Percentiles rank a stretch among this genome's conserved stretches.
Conservation (phyloP, 495 filamentous ascomycete genomes). For the Thermochaetoides thermophila region DNA sequence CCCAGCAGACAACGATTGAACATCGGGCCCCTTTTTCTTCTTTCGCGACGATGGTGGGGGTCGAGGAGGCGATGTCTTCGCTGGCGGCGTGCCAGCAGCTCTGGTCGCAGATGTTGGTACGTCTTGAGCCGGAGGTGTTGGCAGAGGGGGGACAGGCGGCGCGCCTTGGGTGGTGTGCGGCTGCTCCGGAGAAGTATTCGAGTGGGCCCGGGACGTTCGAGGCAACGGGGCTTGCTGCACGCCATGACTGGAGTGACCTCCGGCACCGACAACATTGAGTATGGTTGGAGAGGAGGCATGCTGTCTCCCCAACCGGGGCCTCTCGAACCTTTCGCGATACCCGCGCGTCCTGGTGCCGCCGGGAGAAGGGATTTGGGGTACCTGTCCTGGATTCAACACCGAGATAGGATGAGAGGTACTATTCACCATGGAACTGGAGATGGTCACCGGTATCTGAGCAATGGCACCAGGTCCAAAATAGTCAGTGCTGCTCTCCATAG, state of each 20-base stretch:
- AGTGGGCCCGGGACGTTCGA: slow-evolving; percentile 35
- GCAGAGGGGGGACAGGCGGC: slow-evolving; percentile 37
- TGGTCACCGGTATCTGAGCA: slow-evolving; percentile 25
- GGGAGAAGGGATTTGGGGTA: slow-evolving; percentile 75
- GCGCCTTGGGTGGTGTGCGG: slow-evolving; percentile 16
- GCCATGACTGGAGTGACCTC: slow-evolving; percentile 17
- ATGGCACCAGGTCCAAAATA: slow-evolving; percentile 84
- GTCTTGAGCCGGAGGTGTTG: slow-evolving; percentile 41
- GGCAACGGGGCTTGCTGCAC: slow-evolving; percentile 18
- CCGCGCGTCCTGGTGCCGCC: slow-evolving; percentile 48
- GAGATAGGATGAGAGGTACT: slow-evolving; percentile 47
- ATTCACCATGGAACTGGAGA: slow-evolving; percentile 15
- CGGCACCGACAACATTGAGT: slow-evolving; percentile 22
- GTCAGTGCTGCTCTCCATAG: slow-evolving; percentile 59
- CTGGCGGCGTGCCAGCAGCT: slow-evolving; percentile 39
- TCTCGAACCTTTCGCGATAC: slow-evolving; percentile 27
- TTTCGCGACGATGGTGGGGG: slow-evolving; percentile 29
- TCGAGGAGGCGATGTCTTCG: slow-evolving; percentile 46
- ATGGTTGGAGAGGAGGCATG: slow-evolving; percentile 73
- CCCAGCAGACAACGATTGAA: slow-evolving; percentile 41
- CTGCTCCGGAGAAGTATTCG: slow-evolving; percentile 35
- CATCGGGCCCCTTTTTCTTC: slow-evolving; percentile 39
- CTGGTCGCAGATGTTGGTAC: slow-evolving; percentile 2
- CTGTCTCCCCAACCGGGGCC: slow-evolving; percentile 51
- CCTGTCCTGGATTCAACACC: slow-evolving; percentile 61